Base-by-base conservation (phyloP, 2,329 filamentous ascomycete species). In the Pseudocercospora musae region DNA sequence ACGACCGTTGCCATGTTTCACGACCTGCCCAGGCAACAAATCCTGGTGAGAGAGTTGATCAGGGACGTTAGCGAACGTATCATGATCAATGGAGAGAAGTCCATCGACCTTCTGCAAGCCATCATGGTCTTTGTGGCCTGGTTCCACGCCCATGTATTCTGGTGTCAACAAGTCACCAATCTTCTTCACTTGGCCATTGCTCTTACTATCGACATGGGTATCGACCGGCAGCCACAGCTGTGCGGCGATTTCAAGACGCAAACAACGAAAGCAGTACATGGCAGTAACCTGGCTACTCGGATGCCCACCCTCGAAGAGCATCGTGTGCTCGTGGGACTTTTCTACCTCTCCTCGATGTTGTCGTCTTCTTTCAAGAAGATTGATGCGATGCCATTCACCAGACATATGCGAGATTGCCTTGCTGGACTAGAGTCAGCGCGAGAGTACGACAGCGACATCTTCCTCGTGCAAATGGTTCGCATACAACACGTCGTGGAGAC, bases 61-160 rank as follows among this genome's bases (percentile, higher is more conserved):
- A 67, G 69, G 5, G 68, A 71, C n/a, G 61, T 74, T 27, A 69
- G 67, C 33, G 68, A 73, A 50, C 61, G 69, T 20, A 67, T 73
- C 13, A 64, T 74, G 40, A 65, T 73, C 23, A 70, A 72, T 13
- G 68, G 67, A 31, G 72, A 74, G 62, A 73, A 73, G 56, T 67
- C 65, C 3, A 37, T 73, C 13, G 72, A 72, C 23, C 55, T 73
- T 33, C 33, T 74, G n/a, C 70, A 73, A 49, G 69, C 31, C 48
- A 71, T 60, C 18, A 40, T 57, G 20, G 50, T 62, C 8, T 56
- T 62, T 27, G 56, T 62, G 31, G 56, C 56, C 10, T 62, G 60
- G 60, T 59, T 48, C 9, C 69, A 74, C 48, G 65, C 68, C 6
- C 72, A 74, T 56, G 60, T 74, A n/a, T 72, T 71, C 52, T 70